These are phyloP conservation scores for Podospora bellae-mahoneyi DNA, from an alignment of 495 filamentous ascomycete species.

Conservation along the genomic window DNA sequence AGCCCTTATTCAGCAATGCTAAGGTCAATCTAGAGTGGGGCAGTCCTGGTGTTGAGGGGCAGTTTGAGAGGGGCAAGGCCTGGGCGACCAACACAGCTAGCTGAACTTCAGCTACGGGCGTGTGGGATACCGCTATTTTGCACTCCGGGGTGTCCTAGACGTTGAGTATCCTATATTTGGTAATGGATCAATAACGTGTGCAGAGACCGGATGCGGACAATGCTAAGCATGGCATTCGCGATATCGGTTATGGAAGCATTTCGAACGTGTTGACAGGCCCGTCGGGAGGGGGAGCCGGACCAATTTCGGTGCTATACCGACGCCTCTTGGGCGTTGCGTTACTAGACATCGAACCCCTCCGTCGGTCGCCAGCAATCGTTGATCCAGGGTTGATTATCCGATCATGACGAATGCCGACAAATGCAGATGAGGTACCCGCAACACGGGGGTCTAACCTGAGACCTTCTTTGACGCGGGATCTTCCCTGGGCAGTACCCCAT, in stretches of 20 bases:
- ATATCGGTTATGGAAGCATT: neutral
- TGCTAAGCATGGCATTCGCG: neutral
- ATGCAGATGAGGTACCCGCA: slow-evolving; percentile 1
- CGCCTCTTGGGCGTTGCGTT: neutral
- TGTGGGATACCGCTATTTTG: neutral
- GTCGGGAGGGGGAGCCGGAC: neutral
- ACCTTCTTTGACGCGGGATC: slow-evolving; percentile 13
- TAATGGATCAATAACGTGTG: neutral
- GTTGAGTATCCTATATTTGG: neutral
- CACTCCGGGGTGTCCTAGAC: neutral
- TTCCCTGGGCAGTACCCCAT: neutral
- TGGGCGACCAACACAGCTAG: neutral
- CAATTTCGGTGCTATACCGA: neutral
- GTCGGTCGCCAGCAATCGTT: neutral
- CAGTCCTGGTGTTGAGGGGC: neutral
- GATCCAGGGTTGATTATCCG: slow-evolving; percentile 29
- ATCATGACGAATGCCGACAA: slow-evolving; percentile 33
- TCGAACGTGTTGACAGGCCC: neutral
- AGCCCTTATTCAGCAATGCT: slow-evolving; percentile 30
- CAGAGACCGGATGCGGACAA: neutral
- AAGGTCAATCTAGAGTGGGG: neutral
- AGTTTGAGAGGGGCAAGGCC: neutral
- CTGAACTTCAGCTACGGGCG: no score
- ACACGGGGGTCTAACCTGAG: slow-evolving; percentile 2
- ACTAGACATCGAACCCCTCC: neutral